Conservation (phyloP, 1,284 basidiomycete species). For the Naganishia albida region DNA sequence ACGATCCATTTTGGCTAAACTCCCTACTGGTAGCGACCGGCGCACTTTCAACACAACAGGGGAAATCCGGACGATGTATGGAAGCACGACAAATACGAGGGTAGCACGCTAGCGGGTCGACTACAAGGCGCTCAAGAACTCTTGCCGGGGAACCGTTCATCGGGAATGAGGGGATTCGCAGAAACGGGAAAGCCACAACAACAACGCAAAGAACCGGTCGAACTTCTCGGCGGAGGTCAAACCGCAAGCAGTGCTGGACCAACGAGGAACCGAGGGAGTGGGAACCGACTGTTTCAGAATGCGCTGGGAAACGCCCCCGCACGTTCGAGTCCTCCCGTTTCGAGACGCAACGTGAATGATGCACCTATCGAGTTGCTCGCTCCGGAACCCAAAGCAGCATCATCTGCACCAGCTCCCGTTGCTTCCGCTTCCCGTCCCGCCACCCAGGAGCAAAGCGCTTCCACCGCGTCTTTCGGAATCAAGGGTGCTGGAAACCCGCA, state of each 20-base stretch:
- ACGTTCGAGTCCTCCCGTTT: slow-evolving; percentile 8
- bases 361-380: slow-evolving; percentile 19
- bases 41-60: not conserved
- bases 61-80: slow-evolving; percentile 7
- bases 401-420: not conserved
- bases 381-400: not conserved
- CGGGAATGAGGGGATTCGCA: slow-evolving; percentile 20
- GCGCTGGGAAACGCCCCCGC: slow-evolving; percentile 15
- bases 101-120: slow-evolving; percentile 21
- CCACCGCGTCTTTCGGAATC: slow-evolving; percentile 19
- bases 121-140: slow-evolving; percentile 19
- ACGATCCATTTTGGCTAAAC: not conserved
- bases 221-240: slow-evolving; percentile 23
- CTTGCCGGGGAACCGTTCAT: slow-evolving; percentile 16
- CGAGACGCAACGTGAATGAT: slow-evolving; percentile 25
- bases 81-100: slow-evolving; percentile 21
- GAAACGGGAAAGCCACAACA: slow-evolving; percentile 6
- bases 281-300: slow-evolving; percentile 25
- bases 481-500: slow-evolving; percentile 27
- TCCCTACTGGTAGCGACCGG: slow-evolving; percentile 2
- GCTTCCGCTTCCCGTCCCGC: not conserved
- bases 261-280: slow-evolving; percentile 4
- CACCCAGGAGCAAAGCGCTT: slow-evolving; percentile 1
- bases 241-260: slow-evolving; percentile 5
- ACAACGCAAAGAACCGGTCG: slow-evolving; percentile 21